Percentiles rank a stretch among this genome's conserved stretches.
Conservation (phyloP, 2,329 filamentous ascomycete species). For the Acrocalymma vagum region DNA sequence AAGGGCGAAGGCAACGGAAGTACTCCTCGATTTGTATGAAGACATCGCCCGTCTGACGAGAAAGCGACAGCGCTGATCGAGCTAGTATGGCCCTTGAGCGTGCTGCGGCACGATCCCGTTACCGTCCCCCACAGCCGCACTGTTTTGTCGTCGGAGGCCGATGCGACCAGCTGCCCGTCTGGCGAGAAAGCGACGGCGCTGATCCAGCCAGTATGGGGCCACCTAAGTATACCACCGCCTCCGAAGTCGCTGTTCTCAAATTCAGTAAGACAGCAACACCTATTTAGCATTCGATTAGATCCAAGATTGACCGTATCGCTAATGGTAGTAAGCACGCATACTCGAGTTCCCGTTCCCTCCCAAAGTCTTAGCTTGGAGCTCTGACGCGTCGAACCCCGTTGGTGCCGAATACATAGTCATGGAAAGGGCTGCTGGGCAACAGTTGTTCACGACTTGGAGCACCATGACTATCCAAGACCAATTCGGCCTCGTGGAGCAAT, state of each 20-base stretch:
- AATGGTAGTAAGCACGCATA: slow-evolving; percentile 19
- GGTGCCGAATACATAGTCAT: slow-evolving; percentile 48
- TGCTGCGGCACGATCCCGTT: too few species aligned
- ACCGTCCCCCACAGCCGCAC: too few species aligned
- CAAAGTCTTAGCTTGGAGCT: slow-evolving; percentile 36
- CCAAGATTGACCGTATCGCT: slow-evolving; percentile 7
- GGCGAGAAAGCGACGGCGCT: too few species aligned
- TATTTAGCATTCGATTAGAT: background rate
- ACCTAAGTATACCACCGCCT: slow-evolving; percentile 41
- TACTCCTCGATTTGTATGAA: too few species aligned
- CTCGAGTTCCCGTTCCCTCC: slow-evolving; percentile 34
- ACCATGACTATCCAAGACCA: slow-evolving; percentile 30
- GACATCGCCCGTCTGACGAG: too few species aligned
- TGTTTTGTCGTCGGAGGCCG: too few species aligned
- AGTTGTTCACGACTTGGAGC: slow-evolving; percentile 40
- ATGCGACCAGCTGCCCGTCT: too few species aligned
- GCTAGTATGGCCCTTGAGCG: too few species aligned
- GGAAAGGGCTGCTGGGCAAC: slow-evolving; percentile 38
- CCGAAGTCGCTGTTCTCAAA: slow-evolving; percentile 45
- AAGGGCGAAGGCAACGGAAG: too few species aligned
- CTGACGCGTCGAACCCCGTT: slow-evolving; percentile 35
- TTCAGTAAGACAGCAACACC: slow-evolving; percentile 26
- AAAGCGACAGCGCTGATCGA: too few species aligned
- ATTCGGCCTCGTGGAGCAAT: slow-evolving; percentile 33
- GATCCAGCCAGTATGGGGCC: too few species aligned